Base-by-base conservation (phyloP, 2,329 filamentous ascomycete species). In the Xylariaceae sp. region DNA sequence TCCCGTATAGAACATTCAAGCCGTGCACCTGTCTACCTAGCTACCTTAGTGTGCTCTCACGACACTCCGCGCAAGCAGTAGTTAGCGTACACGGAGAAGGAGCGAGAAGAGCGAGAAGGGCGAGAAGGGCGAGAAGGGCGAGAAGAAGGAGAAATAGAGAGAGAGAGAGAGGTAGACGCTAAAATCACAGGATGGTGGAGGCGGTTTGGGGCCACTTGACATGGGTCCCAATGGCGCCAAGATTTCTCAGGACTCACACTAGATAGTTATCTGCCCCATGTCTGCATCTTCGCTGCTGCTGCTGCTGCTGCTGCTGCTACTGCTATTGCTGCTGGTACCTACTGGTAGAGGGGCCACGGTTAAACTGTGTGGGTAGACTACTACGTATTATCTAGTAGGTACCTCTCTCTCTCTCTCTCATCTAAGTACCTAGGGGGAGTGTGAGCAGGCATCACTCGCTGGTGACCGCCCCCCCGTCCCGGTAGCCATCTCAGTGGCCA, bases 161-260 rank as follows among this genome's bases (percentile, higher is more conserved):
- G 19, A 19, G 19, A 4, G 5, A 3, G 8, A 39, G 41, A 60
- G 60, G 57, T 42, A 53, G 53, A 62, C 62, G 60, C 61, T 62
- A 60, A 59, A 60, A 62, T 62, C 59, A 62, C 54, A 63, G 58
- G 59, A 50, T 57, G 59, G 58, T 64, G 60, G 62, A 57, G 60
- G 55, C 51, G 45, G 55, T 62, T 52, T 51, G 59, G 58, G 57
- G 60, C 19, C 58, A 58, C 43, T 52, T 54, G 57, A 62, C 64
- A 60, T 61, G 65, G 63, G 57, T 61, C 52, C 40, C 43, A 66
- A 57, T 65, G 65, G 64, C 50, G 65, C 65, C 65, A 67, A 67
- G 43, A 11, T 7, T n/a, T 19, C 43, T 11, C 6, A 8, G 29
- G 6, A n/a, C 26, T 45, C 29, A 30, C 43, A 45, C 43, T 32